These are phyloP conservation scores for Diophrys appendiculata DNA, from an alignment of 73 alveolate species.

Conservation along the genomic window DNA sequence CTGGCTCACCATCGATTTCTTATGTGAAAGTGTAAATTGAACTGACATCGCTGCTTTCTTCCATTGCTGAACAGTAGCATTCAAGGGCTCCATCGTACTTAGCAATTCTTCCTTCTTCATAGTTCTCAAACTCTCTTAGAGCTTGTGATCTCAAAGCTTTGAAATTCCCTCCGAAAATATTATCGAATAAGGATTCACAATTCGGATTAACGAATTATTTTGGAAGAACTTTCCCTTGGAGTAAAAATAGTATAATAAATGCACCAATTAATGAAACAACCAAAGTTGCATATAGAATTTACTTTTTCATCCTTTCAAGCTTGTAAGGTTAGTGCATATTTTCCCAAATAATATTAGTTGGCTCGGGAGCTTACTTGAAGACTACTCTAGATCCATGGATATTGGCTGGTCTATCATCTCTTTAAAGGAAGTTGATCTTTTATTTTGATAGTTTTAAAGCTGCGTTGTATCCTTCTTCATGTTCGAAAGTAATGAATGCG, in stretches of 20 bases:
- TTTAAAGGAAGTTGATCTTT: too few species aligned
- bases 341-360: conserved; percentile 89
- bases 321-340: conserved; percentile 8
- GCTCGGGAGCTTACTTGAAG: conserved; percentile 79
- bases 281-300: neutral
- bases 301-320: neutral
- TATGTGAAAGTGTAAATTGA: neutral
- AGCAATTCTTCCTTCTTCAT: neutral
- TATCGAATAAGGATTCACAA: neutral
- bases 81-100: conserved; percentile 25
- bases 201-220: neutral
- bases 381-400: too few species aligned
- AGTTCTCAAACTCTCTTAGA: neutral
- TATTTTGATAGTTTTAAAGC: too few species aligned
- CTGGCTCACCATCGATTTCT: neutral
- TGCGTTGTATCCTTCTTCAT: conserved; percentile 59
- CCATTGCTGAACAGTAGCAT: neutral
- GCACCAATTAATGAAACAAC: neutral
- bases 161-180: neutral
- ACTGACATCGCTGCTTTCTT: neutral
- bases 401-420: too few species aligned
- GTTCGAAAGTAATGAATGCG: conserved; percentile 62
- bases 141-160: neutral
- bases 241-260: neutral
- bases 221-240: neutral